Percentiles rank a stretch among this genome's conserved stretches.
phyloP scores from a whole-genome alignment of 148 eudicot genomes.

The Nyssa sinensis region DNA sequence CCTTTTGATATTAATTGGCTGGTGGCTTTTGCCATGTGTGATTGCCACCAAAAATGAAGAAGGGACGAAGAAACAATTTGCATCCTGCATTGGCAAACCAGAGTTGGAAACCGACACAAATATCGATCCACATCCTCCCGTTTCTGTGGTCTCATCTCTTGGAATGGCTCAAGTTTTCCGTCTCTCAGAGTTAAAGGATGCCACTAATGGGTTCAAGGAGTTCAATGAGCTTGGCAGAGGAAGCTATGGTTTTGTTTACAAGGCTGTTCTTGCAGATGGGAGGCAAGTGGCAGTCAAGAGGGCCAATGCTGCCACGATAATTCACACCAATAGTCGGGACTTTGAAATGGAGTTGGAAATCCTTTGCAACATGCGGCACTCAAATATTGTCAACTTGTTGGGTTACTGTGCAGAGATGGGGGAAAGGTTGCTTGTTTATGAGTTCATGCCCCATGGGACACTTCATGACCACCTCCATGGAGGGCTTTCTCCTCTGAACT shows the following conservation, averaged over 20 bases:
- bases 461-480: constrained; percentile 92
- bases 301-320: constrained; percentile 96
- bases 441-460: constrained; percentile 89
- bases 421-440: constrained; percentile 89
- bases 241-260: constrained; percentile 93
- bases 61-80: constrained; percentile 52
- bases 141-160: constrained; percentile 49
- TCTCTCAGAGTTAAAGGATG: constrained; percentile 84
- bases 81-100: constrained; percentile 59
- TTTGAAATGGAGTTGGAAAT: constrained; percentile 84
- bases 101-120: constrained; percentile 40
- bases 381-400: constrained; percentile 78
- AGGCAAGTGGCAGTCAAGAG: constrained; percentile 88
- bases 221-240: constrained; percentile 98
- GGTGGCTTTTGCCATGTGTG: constrained; percentile 60
- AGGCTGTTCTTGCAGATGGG: constrained; percentile 76
- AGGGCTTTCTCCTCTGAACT: constrained; percentile 75
- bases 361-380: constrained; percentile 73
- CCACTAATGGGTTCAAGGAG: constrained; percentile 95
- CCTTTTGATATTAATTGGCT: constrained; percentile 53
- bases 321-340: constrained; percentile 78
- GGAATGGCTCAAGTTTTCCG: constrained; percentile 82
- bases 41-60: constrained; percentile 42
- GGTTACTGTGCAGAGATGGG: constrained; percentile 98
- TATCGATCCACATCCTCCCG: constrained; percentile 37